Evolutionary conservation across 208 protist genomes (phyloP).

Genomic region (Novymonas esmeraldas): DNA sequence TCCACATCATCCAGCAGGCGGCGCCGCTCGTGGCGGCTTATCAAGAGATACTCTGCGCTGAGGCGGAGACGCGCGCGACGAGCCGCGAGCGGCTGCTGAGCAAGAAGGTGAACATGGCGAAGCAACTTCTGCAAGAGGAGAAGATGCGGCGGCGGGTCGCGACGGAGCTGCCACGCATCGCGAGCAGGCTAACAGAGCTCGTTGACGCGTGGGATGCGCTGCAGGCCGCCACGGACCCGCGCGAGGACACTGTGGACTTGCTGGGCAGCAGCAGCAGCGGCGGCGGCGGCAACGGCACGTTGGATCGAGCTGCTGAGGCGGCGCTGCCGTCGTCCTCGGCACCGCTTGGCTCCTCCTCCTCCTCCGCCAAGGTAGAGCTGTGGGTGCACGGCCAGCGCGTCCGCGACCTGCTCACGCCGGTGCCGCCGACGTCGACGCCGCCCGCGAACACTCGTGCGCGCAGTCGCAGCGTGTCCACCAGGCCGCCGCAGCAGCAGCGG

Average conservation of each 20-base stretch:
- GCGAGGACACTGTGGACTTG: constrained; percentile 16
- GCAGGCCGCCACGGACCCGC: constrained; percentile 18
- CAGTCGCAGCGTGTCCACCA: background rate
- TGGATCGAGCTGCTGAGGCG: too few relatives aligned
- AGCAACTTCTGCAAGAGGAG: constrained; percentile 82
- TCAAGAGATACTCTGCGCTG: constrained; percentile 42
- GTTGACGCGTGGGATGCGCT: constrained; percentile 51
- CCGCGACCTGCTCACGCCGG: constrained; percentile 18
- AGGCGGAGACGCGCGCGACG: constrained; percentile 48
- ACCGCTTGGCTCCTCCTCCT: background rate
- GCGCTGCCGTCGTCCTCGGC: background rate
- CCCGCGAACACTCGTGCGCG: background rate
- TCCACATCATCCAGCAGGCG: constrained; percentile 44
- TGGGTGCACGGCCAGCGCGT: constrained; percentile 29
- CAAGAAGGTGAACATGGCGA: constrained; percentile 87
- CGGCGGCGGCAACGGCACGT: too few relatives aligned
- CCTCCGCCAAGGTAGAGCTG: constrained; percentile 23
- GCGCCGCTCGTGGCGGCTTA: constrained; percentile 46
- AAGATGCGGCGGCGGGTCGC: constrained; percentile 57
- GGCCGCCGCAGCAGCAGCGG: constrained; percentile 5
- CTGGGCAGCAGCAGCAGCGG: background rate
- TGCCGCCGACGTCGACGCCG: background rate
- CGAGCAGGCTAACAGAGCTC: constrained; percentile 44
- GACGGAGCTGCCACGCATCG: constrained; percentile 65
- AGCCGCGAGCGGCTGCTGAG: constrained; percentile 77